Conservation (phyloP, 108 stramenopile species). For the Conticribra guillardii region DNA sequence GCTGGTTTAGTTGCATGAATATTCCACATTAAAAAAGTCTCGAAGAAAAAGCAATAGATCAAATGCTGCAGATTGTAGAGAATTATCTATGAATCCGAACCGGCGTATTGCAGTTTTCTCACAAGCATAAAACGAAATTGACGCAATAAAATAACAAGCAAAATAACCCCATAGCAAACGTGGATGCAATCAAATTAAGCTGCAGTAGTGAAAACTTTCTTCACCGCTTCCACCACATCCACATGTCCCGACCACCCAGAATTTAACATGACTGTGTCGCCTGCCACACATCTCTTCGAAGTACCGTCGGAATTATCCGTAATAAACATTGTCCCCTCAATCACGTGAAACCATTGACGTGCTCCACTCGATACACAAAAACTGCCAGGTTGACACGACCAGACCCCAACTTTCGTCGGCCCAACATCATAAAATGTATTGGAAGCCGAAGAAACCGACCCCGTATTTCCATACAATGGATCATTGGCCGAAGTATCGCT, state of each 20-base stretch:
- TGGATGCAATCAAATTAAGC: background rate
- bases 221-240: slow-evolving; percentile 66
- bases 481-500: slow-evolving; percentile 15
- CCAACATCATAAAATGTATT: slow-evolving; percentile 62
- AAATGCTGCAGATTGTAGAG: no score
- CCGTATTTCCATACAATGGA: slow-evolving; percentile 34
- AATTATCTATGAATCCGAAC: no score
- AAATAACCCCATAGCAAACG: no score
- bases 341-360: slow-evolving; percentile 42
- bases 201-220: slow-evolving; percentile 26
- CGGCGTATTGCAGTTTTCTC: no score
- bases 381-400: slow-evolving; percentile 57
- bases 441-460: slow-evolving; percentile 28
- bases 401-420: slow-evolving; percentile 57
- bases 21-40: no score
- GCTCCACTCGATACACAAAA: slow-evolving; percentile 22
- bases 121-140: no score
- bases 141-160: no score
- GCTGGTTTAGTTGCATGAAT: no score
- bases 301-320: slow-evolving; percentile 45
- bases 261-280: slow-evolving; percentile 71
- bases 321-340: slow-evolving; percentile 63
- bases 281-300: slow-evolving; percentile 59
- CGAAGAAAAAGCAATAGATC: no score
- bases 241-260: slow-evolving; percentile 63